phyloP scores from a whole-genome alignment of 2,329 filamentous ascomycete species.

The Colletotrichum spaethianum region DNA sequence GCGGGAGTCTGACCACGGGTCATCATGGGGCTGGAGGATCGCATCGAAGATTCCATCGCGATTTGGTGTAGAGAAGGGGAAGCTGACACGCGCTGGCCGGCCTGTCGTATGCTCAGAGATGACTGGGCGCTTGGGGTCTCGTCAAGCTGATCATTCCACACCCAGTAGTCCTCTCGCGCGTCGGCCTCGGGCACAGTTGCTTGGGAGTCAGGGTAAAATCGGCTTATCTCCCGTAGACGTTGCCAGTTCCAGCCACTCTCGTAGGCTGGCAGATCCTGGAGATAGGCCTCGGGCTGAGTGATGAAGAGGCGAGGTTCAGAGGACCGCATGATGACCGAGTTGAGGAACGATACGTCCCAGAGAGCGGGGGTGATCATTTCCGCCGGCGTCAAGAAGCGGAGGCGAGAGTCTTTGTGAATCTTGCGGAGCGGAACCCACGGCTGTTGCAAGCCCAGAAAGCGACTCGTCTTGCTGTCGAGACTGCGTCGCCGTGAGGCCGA shows the following conservation, averaged over 20 bases:
- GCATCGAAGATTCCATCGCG: slow-evolving; percentile 54
- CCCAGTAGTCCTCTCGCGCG: slow-evolving; percentile 77
- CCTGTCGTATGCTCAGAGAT: slow-evolving; percentile 58
- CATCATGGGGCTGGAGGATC: slow-evolving; percentile 52
- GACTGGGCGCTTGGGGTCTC: slow-evolving; percentile 63
- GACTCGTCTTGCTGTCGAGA: slow-evolving; percentile 53
- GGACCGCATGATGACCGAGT: slow-evolving; percentile 81
- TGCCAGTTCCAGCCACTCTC: slow-evolving; percentile 79
- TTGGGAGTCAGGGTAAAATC: slow-evolving; percentile 62
- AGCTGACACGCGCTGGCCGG: slow-evolving; percentile 57
- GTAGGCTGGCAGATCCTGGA: slow-evolving; percentile 72
- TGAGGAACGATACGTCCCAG: slow-evolving; percentile 81
- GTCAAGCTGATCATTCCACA: slow-evolving; percentile 76
- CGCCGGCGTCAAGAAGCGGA: slow-evolving; percentile 78
- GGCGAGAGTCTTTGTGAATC: slow-evolving; percentile 78
- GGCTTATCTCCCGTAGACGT: slow-evolving; percentile 73
- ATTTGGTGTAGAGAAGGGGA: slow-evolving; percentile 59
- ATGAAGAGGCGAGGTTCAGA: slow-evolving; percentile 79
- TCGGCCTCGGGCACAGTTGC: slow-evolving; percentile 69
- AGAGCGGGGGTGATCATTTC: slow-evolving; percentile 81
- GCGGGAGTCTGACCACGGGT: slow-evolving; percentile 59
- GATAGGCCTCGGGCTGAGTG: slow-evolving; percentile 81
- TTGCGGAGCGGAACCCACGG: slow-evolving; percentile 84
- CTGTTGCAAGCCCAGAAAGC: slow-evolving; percentile 74
- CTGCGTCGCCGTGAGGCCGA: slow-evolving; percentile 37